Conservation (phyloP, 257 asterid species). For the Nicotiana obtusifolia region DNA sequence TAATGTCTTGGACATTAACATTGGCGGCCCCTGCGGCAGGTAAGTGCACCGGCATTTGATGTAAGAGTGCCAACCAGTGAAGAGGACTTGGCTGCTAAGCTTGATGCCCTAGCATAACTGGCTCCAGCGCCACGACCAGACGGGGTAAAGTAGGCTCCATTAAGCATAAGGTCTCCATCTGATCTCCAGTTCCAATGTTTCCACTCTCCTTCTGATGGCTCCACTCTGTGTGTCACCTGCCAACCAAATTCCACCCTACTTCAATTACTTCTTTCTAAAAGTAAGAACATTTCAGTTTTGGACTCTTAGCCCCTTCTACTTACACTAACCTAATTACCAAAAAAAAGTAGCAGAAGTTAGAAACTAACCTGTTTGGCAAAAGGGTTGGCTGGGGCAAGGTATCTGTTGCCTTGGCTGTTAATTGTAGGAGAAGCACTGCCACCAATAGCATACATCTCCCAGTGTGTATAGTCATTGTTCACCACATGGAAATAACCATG, state of each 20-base stretch:
- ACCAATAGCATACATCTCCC: conserved; percentile 97
- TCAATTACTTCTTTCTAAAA: neutral
- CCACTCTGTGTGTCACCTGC: conserved; percentile 78
- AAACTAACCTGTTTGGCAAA: conserved; percentile 69
- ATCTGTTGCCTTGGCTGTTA: conserved; percentile 93
- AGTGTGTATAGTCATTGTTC: conserved; percentile 86
- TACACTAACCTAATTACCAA: neutral
- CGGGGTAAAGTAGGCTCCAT: conserved; percentile 73
- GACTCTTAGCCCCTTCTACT: no score
- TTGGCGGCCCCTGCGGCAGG: conserved; percentile 45
- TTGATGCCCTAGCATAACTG: conserved; percentile 82
- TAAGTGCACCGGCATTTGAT: conserved; percentile 61
- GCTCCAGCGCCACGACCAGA: conserved; percentile 70
- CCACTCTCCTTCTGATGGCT: conserved; percentile 35
- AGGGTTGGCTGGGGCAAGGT: conserved; percentile 66
- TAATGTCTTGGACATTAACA: conserved; percentile 32
- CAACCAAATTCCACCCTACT: neutral
- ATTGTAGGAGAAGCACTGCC: conserved; percentile 96
- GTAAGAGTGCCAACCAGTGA: conserved; percentile 64
- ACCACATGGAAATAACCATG: conserved; percentile 93
- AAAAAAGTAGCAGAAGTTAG: neutral
- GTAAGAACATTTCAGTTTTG: neutral
- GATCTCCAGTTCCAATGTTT: conserved; percentile 94
- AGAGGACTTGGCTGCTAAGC: conserved; percentile 78
- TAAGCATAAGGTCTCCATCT: conserved; percentile 85